Percentiles rank a stretch among this genome's conserved stretches.
phyloP scores from a whole-genome alignment of 305 asterid genomes.

The Fraxinus xanthoxyloides region DNA sequence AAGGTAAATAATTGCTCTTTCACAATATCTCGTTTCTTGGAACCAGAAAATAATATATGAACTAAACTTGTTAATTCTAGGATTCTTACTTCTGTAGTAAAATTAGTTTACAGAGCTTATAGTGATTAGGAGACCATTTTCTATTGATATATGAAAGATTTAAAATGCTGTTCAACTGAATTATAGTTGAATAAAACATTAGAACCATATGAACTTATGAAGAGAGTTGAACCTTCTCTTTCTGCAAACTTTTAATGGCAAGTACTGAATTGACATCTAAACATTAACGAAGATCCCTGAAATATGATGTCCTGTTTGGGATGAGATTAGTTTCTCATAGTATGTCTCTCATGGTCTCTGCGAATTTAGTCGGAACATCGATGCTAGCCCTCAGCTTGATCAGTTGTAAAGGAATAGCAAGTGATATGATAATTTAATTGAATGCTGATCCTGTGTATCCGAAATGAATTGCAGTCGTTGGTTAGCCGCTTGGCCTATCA shows the following conservation, averaged over 20 bases:
- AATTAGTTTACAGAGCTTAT: background rate
- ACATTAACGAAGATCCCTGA: background rate
- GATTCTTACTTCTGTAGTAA: background rate
- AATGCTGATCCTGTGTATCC: background rate
- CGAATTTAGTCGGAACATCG: background rate
- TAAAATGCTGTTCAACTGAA: background rate
- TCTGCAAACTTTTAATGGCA: background rate
- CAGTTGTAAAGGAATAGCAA: background rate
- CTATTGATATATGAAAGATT: background rate
- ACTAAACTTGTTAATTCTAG: background rate
- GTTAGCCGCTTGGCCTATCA: background rate
- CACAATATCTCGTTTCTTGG: constrained; percentile 13
- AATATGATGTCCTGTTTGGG: background rate
- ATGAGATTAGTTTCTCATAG: background rate
- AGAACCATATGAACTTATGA: background rate
- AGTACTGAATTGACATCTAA: background rate
- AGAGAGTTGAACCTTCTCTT: background rate
- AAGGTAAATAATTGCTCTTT: constrained; percentile 53
- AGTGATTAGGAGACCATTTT: background rate
- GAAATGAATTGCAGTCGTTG: background rate
- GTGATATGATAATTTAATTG: background rate
- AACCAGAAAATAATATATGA: constrained; percentile 1
- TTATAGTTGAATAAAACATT: background rate
- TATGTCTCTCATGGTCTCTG: background rate
- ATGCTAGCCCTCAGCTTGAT: background rate